Percentiles rank a stretch among this genome's conserved stretches.
These are phyloP conservation scores for Aspergillus aculeatinus DNA, from an alignment of 2,329 filamentous ascomycete species.

Conservation along the genomic window DNA sequence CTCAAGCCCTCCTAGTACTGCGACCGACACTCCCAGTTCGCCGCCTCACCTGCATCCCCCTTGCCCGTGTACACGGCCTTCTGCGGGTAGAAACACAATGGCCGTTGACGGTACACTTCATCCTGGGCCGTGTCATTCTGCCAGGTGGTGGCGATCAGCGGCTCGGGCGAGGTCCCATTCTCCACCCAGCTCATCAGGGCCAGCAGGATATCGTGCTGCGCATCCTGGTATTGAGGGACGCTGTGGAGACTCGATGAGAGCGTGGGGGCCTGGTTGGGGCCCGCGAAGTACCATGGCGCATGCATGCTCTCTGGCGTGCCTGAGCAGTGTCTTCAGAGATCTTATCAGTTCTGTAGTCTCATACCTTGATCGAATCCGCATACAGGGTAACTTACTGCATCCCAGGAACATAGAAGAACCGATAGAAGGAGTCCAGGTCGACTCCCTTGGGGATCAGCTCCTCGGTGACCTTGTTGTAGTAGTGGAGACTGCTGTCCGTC, in stretches of 20 bases:
- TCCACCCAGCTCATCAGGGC: constrained; percentile 2
- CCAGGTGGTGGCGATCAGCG: background rate
- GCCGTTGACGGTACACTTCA: background rate
- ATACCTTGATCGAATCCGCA: too few species aligned
- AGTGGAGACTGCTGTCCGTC: constrained; percentile 17
- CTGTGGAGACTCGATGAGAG: background rate
- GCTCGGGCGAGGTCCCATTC: background rate
- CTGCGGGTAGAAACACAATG: background rate
- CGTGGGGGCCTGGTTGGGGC: background rate
- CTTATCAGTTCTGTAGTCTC: too few species aligned
- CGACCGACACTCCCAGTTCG: background rate
- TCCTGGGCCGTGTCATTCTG: background rate
- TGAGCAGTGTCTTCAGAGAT: background rate
- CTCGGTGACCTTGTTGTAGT: constrained; percentile 6
- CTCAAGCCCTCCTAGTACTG: background rate
- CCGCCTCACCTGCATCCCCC: background rate
- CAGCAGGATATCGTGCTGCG: background rate
- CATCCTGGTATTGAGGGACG: background rate
- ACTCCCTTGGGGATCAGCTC: background rate
- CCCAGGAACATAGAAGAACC: constrained; percentile 17
- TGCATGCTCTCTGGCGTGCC: background rate
- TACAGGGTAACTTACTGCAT: constrained; percentile 9
- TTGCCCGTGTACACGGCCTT: background rate
- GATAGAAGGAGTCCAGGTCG: constrained; percentile 18
- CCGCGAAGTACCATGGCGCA: constrained; percentile 5